Percentiles rank a stretch among this genome's conserved stretches.
These are phyloP conservation scores for Polytrichum formosum DNA, from an alignment of 225 moss, liverwort and hornwort species.

Conservation along the genomic window DNA sequence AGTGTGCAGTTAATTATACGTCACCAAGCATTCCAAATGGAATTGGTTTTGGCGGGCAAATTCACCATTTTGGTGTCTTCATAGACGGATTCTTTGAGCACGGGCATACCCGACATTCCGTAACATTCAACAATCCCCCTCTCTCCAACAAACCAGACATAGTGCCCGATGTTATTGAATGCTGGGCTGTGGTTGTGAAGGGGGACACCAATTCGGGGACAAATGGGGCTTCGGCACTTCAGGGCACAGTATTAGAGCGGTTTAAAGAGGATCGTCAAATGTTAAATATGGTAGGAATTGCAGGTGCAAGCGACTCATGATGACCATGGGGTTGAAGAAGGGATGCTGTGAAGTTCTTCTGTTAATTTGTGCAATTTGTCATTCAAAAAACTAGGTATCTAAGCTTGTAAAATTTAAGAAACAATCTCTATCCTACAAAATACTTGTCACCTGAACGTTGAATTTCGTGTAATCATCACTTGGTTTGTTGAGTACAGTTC, in stretches of 20 bases:
- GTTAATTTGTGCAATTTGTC: no score
- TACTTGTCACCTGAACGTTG: no score
- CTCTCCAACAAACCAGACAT: constrained; percentile 45
- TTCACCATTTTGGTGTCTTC: constrained; percentile 94
- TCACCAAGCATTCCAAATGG: constrained; percentile 92
- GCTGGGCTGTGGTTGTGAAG: constrained; percentile 82
- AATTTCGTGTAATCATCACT: no score
- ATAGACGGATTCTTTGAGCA: constrained; percentile 71
- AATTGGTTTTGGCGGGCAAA: constrained; percentile 91
- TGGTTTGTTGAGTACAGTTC: no score
- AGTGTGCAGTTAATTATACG: constrained; percentile 82
- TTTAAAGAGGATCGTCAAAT: constrained; percentile 94
- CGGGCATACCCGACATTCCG: constrained; percentile 79
- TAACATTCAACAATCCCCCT: constrained; percentile 76
- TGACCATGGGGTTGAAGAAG: no score
- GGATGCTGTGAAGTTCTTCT: no score
- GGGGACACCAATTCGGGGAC: constrained; percentile 12
- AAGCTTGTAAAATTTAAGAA: no score
- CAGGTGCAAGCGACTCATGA: constrained; percentile 62
- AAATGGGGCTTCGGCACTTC: constrained; percentile 37
- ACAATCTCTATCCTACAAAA: no score
- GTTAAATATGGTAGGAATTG: constrained; percentile 89
- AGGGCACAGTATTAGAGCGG: constrained; percentile 82
- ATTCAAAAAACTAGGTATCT: no score
- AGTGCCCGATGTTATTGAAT: constrained; percentile 73